Evolutionary conservation across 306 rosid species (phyloP).

Genomic region (Canavalia gladiata): DNA sequence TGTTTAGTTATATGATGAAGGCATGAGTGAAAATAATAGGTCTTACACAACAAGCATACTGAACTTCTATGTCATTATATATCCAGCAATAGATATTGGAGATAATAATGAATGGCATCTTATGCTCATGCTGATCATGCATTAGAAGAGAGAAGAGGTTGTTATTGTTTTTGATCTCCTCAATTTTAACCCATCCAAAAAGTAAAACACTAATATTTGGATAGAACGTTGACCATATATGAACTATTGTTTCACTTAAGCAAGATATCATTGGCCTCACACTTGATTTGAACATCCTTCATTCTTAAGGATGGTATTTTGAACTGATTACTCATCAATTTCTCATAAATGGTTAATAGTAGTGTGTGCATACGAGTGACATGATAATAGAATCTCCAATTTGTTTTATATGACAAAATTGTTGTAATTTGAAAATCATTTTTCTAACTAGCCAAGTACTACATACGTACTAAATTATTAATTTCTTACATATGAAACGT

Average conservation of each 20-base stretch:
- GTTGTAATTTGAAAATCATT: slow-evolving; percentile 52
- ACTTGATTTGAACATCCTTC: slow-evolving; percentile 40
- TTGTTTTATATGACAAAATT: slow-evolving; percentile 44
- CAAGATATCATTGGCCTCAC: slow-evolving; percentile 32
- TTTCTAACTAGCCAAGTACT: slow-evolving; percentile 49
- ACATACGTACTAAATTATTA: slow-evolving; percentile 53
- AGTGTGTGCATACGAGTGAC: slow-evolving; percentile 7
- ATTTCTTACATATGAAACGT: slow-evolving; percentile 52
- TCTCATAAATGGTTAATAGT: slow-evolving; percentile 36
- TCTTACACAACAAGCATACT: slow-evolving; percentile 30
- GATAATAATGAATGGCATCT: slow-evolving; percentile 23
- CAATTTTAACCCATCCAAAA: not conserved
- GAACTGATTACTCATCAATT: slow-evolving; percentile 42
- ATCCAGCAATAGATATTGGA: slow-evolving; percentile 3
- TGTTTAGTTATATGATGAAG: slow-evolving; percentile 35
- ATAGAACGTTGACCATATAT: not conserved
- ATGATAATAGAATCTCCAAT: slow-evolving; percentile 50
- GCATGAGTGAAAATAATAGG: slow-evolving; percentile 42
- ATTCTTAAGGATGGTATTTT: slow-evolving; percentile 42
- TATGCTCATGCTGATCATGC: not conserved
- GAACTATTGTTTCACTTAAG: slow-evolving; percentile 36
- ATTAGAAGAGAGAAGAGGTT: not conserved
- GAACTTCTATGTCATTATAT: slow-evolving; percentile 22
- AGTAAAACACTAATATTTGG: not conserved
- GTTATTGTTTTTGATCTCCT: not conserved